These are phyloP conservation scores for Aegilops longissima DNA, from an alignment of 176 grass and related monocot species.

Conservation along the genomic window DNA sequence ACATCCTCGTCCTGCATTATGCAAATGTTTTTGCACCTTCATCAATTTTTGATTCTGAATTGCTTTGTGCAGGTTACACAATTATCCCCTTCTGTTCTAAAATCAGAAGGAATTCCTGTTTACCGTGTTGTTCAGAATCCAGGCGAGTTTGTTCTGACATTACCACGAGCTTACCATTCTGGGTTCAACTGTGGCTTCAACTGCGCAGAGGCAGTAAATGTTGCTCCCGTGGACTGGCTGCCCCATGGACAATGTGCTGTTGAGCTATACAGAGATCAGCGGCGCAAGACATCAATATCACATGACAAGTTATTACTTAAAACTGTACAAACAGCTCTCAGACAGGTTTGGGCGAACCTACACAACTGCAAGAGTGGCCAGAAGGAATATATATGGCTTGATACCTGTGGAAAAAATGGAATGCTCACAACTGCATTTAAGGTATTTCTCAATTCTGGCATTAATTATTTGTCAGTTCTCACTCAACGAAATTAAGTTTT, in stretches of 20 bases:
- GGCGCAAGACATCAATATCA: conserved; percentile 83
- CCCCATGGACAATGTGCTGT: conserved; percentile 79
- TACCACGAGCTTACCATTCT: conserved; percentile 88
- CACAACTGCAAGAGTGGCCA: conserved; percentile 4
- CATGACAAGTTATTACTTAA: conserved; percentile 83
- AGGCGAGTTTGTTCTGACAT: conserved; percentile 86
- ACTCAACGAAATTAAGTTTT: conserved; percentile 5
- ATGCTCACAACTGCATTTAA: conserved; percentile 66
- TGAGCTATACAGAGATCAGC: conserved; percentile 83
- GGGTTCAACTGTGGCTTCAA: conserved; percentile 99
- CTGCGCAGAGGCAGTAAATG: conserved; percentile 95
- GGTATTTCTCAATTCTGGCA: conserved; percentile 47
- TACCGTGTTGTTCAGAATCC: conserved; percentile 78
- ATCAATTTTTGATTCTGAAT: conserved; percentile 16
- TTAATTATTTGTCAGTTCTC: conserved; percentile 25
- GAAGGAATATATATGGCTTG: conserved; percentile 43
- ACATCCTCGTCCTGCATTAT: background rate
- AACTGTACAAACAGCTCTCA: conserved; percentile 66
- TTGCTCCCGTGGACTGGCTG: conserved; percentile 89
- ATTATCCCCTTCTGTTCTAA: conserved; percentile 89
- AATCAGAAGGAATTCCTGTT: conserved; percentile 81
- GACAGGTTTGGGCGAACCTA: conserved; percentile 45
- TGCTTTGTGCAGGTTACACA: conserved; percentile 78
- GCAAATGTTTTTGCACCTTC: conserved; percentile 23
- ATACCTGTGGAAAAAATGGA: conserved; percentile 68